A percentile compares a stretch with the other conserved stretches of the same genome.
phyloP scores from a whole-genome alignment of 108 stramenopile species.

The Ochromonas danica region DNA sequence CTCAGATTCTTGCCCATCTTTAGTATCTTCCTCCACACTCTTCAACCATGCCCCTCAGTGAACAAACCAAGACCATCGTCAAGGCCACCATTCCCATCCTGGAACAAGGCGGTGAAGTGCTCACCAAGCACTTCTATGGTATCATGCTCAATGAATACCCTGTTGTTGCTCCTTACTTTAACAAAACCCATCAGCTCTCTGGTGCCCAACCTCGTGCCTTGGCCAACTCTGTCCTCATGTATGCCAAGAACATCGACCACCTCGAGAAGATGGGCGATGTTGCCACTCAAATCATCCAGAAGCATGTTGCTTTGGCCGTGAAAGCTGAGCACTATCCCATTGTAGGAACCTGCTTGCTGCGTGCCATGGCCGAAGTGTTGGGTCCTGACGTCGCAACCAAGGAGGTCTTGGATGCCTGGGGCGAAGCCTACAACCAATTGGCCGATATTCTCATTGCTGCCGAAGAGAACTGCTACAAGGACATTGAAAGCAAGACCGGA shows the following conservation, averaged over 20 bases:
- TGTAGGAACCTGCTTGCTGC: neutral
- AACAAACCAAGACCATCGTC: neutral
- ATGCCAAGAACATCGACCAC: neutral
- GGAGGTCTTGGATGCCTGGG: neutral
- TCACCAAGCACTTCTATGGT: neutral
- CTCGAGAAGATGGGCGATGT: neutral
- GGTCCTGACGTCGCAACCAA: neutral
- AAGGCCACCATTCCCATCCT: neutral
- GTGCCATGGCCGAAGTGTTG: neutral
- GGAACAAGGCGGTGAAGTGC: neutral
- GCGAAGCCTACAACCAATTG: neutral
- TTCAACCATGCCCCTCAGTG: neutral
- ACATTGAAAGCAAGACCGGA: neutral
- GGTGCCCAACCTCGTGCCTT: constrained; percentile 4
- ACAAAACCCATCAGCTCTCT: neutral
- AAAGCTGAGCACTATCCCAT: neutral
- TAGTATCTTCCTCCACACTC: no score
- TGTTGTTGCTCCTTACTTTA: neutral
- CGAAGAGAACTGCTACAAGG: neutral
- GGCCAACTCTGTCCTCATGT: constrained; percentile 5
- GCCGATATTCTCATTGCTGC: neutral
- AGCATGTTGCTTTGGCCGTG: neutral
- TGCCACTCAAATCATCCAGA: neutral
- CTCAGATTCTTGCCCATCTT: no score
- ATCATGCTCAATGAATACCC: neutral